phyloP scores from a whole-genome alignment of 352 stramenopile genomes.

The Globisporangium irregulare region DNA sequence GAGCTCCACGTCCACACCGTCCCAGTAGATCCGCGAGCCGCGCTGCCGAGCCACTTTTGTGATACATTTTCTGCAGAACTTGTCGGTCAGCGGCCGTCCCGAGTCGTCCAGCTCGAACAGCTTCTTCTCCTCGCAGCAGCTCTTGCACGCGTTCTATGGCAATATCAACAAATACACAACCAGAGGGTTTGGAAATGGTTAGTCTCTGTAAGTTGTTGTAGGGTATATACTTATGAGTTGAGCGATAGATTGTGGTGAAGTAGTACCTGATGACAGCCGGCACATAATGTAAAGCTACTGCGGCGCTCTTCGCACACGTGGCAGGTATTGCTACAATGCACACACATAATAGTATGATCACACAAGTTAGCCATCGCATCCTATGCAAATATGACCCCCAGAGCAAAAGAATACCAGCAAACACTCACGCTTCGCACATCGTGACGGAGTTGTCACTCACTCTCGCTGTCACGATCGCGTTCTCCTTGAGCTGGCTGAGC shows the following conservation, averaged over 20 bases:
- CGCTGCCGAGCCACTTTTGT: slow-evolving; percentile 19
- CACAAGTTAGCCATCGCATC: neutral
- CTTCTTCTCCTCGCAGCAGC: slow-evolving; percentile 43
- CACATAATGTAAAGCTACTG: slow-evolving; percentile 12
- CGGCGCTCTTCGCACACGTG: slow-evolving; percentile 8
- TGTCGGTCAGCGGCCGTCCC: slow-evolving; percentile 31
- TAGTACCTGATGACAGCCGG: slow-evolving; percentile 29
- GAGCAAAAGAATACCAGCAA: neutral
- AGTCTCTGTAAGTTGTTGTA: neutral
- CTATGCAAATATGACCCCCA: neutral
- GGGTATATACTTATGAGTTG: neutral
- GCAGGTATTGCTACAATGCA: slow-evolving; percentile 16
- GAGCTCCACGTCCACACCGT: slow-evolving; percentile 10
- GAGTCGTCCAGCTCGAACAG: slow-evolving; percentile 45
- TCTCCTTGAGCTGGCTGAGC: slow-evolving; percentile 13
- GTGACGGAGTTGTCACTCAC: neutral
- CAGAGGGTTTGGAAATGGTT: no score
- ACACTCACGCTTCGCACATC: neutral
- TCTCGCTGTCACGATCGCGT: neutral
- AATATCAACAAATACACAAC: neutral
- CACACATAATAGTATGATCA: neutral
- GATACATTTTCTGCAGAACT: slow-evolving; percentile 43
- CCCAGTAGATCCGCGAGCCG: slow-evolving; percentile 10
- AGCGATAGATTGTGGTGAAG: neutral
- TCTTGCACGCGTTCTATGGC: slow-evolving; percentile 38